These are phyloP conservation scores for Schizosaccharomyces lindneri DNA, from an alignment of 805 yeast genomes.

Conservation along the genomic window DNA sequence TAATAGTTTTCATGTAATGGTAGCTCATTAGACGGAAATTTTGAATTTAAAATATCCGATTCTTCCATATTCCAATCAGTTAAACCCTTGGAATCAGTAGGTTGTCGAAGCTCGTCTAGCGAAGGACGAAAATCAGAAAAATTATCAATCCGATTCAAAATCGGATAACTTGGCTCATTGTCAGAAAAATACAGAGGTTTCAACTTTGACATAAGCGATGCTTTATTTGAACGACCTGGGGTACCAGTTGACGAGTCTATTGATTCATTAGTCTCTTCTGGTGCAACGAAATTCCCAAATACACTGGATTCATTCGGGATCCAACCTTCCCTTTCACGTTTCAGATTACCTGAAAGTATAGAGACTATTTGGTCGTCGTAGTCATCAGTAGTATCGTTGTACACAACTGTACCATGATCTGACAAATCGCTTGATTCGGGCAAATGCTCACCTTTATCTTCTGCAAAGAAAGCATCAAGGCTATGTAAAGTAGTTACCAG, in stretches of 20 bases:
- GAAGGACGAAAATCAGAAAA: neutral
- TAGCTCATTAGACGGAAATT: neutral
- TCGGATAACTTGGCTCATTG: neutral
- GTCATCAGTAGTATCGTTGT: neutral
- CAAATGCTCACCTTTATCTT: slow-evolving; percentile 15
- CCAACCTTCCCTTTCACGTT: neutral
- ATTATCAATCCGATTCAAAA: neutral
- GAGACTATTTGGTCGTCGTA: neutral
- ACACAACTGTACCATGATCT: neutral
- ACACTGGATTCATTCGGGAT: neutral
- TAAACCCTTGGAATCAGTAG: neutral
- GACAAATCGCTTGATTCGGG: neutral
- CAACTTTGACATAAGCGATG: neutral
- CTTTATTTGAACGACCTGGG: neutral
- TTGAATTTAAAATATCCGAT: neutral
- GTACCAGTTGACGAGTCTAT: neutral
- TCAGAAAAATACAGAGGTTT: neutral
- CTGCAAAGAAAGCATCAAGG: slow-evolving; percentile 68
- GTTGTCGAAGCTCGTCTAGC: neutral
- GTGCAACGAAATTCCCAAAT: neutral
- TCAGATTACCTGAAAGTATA: neutral
- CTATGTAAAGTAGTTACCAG: slow-evolving; percentile 86
- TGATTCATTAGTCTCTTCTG: neutral
- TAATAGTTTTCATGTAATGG: neutral
- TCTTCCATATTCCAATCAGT: neutral